Evolutionary conservation across 176 grass and related monocot species (phyloP), one percentile per base, ranked within the genome.

Genomic region (Phyllostachys edulis): DNA sequence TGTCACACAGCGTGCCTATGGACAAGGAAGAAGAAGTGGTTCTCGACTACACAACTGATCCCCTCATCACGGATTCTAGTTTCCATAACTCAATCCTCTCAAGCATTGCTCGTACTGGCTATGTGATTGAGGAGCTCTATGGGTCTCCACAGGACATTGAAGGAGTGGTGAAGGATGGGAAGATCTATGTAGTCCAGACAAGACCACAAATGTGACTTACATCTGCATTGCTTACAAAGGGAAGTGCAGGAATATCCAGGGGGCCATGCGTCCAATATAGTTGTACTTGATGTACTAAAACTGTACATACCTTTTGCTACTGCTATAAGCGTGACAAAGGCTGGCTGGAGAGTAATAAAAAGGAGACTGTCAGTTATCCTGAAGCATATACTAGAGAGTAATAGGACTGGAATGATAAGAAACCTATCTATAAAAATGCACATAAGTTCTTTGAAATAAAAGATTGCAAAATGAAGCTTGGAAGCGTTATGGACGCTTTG

Each of bases 161-260:
- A 81, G 96, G 96, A 57, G 93, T 78, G 50, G 93, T 98, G 57
- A 98, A 93, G 88, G 93, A 92, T 70, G 93, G 91, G 34, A 90
- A 90, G 74, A 92, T 98, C 61, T 98, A 87, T 59, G 89, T 98
- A 24, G 96, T 98, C 11, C 96, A 98, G 78, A 98, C 96, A 75
- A 92, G 96, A 85, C 91, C 93, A 82, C 96, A 98, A 80, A 95
- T 98, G 93, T 98, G 87, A 88, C 79, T 40, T 40, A 40, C 38
- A 40, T 6, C 38, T 40, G 38, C 6, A 5, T 40, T 40, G 38
- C 38, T 40, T 40, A 40, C 38, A 40, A 40, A 40, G 38, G 38
- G 6, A 40, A 40, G 38, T 40, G 38, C 5, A 40, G 38, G 38
- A 39, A 39, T 39, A 40, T 40, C 38, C 38, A 7, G 38, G 38